phyloP scores from a whole-genome alignment of 257 asterid species.

The Solanum arcanum region DNA sequence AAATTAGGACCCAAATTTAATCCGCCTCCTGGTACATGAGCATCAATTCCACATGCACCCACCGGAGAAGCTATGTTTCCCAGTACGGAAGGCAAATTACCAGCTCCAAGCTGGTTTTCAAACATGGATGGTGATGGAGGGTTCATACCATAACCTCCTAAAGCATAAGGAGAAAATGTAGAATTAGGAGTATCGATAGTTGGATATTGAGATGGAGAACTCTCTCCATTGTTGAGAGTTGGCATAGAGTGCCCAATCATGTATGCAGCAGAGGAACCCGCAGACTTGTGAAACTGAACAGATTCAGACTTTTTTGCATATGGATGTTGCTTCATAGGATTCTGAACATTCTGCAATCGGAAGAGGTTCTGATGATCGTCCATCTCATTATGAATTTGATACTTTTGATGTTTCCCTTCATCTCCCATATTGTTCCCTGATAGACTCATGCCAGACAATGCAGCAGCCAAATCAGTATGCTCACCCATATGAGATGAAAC shows the following conservation, averaged over 20 bases:
- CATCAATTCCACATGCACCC: slow-evolving; percentile 30
- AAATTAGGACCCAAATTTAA: slow-evolving; percentile 35
- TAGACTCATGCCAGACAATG: slow-evolving; percentile 58
- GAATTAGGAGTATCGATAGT: slow-evolving; percentile 37
- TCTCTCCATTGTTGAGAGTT: slow-evolving; percentile 22
- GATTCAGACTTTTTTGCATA: slow-evolving; percentile 22
- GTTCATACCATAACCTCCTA: slow-evolving; percentile 26
- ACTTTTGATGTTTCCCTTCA: slow-evolving; percentile 25
- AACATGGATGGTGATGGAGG: slow-evolving; percentile 40
- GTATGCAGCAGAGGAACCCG: slow-evolving; percentile 8
- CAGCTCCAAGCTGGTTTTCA: slow-evolving; percentile 33
- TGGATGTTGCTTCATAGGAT: slow-evolving; percentile 13
- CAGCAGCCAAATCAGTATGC: slow-evolving; percentile 39
- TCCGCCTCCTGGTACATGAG: slow-evolving; percentile 35
- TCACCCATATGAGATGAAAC: slow-evolving; percentile 20
- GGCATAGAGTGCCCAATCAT: slow-evolving; percentile 33
- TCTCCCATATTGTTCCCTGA: slow-evolving; percentile 30
- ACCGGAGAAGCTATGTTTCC: slow-evolving; percentile 37
- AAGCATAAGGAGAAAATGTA: slow-evolving; percentile 32
- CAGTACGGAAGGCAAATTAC: slow-evolving; percentile 35
- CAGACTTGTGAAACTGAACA: slow-evolving; percentile 11
- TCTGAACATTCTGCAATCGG: slow-evolving; percentile 24
- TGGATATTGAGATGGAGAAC: slow-evolving; percentile 40
- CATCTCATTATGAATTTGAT: slow-evolving; percentile 22
- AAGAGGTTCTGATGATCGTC: slow-evolving; percentile 24